Percentiles rank a stretch among this genome's conserved stretches.
These are phyloP conservation scores for Cutaneotrichosporon curvatum DNA, from an alignment of 1,284 basidiomycete species.

Conservation along the genomic window DNA sequence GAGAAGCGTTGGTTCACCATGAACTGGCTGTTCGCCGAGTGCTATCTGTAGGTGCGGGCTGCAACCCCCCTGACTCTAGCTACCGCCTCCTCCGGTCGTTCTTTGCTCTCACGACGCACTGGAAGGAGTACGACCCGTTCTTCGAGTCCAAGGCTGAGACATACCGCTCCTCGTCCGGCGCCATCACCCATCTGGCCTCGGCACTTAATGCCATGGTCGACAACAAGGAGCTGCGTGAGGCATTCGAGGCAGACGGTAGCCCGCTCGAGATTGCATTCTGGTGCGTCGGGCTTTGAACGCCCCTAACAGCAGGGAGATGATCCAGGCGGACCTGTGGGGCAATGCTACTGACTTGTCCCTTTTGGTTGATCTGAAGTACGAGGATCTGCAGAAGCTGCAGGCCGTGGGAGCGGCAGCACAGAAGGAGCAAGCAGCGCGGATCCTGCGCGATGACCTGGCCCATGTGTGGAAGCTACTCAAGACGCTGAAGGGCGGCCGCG, in stretches of 20 bases:
- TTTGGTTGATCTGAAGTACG: slow-evolving; percentile 47
- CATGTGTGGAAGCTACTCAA: slow-evolving; percentile 68
- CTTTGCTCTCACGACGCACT: slow-evolving; percentile 64
- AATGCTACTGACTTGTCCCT: slow-evolving; percentile 47
- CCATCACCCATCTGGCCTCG: slow-evolving; percentile 56
- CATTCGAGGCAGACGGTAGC: slow-evolving; percentile 28
- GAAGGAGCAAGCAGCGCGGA: slow-evolving; percentile 63
- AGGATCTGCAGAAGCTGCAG: slow-evolving; percentile 78
- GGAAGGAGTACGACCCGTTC: slow-evolving; percentile 82
- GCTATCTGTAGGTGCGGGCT: slow-evolving; percentile 50
- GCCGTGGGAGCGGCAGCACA: slow-evolving; percentile 70
- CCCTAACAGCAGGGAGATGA: slow-evolving; percentile 35
- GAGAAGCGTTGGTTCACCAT: slow-evolving; percentile 81
- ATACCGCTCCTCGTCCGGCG: slow-evolving; percentile 70
- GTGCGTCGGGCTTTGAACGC: slow-evolving; percentile 19
- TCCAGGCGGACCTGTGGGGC: slow-evolving; percentile 46
- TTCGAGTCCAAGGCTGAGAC: slow-evolving; percentile 69
- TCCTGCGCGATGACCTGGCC: slow-evolving; percentile 76
- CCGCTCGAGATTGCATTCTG: slow-evolving; percentile 43
- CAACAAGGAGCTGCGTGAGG: slow-evolving; percentile 27
- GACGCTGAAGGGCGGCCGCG: slow-evolving; percentile 52
- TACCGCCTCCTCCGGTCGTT: slow-evolving; percentile 77
- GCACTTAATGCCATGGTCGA: slow-evolving; percentile 32
- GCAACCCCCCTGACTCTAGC: slow-evolving; percentile 50
- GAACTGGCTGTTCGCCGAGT: slow-evolving; percentile 93